A percentile compares a stretch with the other conserved stretches of the same genome.
Conservation (phyloP, 805 yeast species). For the Ogataea polymorpha region DNA sequence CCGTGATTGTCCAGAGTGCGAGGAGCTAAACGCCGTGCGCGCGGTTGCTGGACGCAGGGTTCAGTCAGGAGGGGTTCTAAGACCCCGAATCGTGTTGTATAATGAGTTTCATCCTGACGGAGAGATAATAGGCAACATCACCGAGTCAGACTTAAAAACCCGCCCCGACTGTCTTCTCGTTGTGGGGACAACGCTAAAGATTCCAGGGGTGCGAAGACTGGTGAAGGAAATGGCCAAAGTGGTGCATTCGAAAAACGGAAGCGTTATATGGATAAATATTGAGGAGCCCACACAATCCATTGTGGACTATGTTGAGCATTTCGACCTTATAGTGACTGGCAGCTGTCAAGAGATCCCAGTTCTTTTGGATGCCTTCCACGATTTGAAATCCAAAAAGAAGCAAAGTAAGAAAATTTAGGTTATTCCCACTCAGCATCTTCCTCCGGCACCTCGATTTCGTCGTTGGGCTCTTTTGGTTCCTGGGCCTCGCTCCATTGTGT, state of each 20-base stretch:
- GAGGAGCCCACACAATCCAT: conserved; percentile 52
- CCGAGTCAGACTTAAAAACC: conserved; percentile 59
- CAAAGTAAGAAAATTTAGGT: not conserved
- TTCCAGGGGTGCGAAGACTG: conserved; percentile 66
- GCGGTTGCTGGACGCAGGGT: conserved; percentile 59
- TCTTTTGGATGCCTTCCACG: conserved; percentile 24
- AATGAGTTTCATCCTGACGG: conserved; percentile 84
- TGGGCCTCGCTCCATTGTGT: conserved; percentile 97
- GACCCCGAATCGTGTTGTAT: conserved; percentile 69
- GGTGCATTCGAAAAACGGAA: conserved; percentile 55
- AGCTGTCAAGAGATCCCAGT: conserved; percentile 59
- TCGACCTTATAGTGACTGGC: conserved; percentile 60
- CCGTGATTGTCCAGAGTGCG: conserved; percentile 57
- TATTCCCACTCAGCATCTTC: conserved; percentile 33
- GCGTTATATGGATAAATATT: conserved; percentile 58
- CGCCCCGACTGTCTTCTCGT: conserved; percentile 77
- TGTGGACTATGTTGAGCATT: conserved; percentile 46
- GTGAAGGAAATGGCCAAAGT: conserved; percentile 59
- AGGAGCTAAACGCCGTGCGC: conserved; percentile 54
- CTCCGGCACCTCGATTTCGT: conserved; percentile 64
- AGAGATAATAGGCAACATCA: conserved; percentile 75
- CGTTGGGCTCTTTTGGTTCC: conserved; percentile 95
- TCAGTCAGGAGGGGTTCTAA: conserved; percentile 58
- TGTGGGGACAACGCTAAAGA: conserved; percentile 82
- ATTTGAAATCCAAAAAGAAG: conserved; percentile 15